A percentile compares a stretch with the other conserved stretches of the same genome.
These are phyloP conservation scores for Phyllosticta ampelicida DNA, from an alignment of 2,329 filamentous ascomycete species.

Conservation along the genomic window DNA sequence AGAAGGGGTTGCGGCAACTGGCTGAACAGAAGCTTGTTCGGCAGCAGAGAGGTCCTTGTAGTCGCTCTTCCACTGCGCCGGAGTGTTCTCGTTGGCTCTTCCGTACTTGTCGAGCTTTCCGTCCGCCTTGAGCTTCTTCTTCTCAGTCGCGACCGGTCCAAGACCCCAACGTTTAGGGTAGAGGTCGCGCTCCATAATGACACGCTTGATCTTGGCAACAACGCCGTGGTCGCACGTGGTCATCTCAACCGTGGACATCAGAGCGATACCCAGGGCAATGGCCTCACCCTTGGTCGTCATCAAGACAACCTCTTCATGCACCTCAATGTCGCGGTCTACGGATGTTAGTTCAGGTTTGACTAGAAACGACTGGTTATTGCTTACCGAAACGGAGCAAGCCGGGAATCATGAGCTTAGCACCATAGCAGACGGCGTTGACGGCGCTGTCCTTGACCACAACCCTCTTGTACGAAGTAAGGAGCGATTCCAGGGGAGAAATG, in stretches of 20 bases:
- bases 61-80: constrained; percentile 79
- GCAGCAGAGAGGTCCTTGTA: constrained; percentile 66
- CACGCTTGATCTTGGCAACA: constrained; percentile 97
- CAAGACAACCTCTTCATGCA: constrained; percentile 90
- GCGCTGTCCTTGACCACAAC: constrained; percentile 95
- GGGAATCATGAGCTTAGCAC: constrained; percentile 97
- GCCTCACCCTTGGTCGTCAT: constrained; percentile 99
- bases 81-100: constrained; percentile 82
- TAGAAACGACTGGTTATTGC: constrained; percentile 20
- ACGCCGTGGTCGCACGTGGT: constrained; percentile 95
- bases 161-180: constrained; percentile 96
- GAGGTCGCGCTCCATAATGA: constrained; percentile 98
- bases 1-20: constrained; percentile 23
- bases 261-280: constrained; percentile 88
- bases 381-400: constrained; percentile 83
- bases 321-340: constrained; percentile 75
- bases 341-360: constrained; percentile 13
- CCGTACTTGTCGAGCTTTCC: constrained; percentile 98
- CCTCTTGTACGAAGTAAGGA: constrained; percentile 88
- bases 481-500: constrained; percentile 84
- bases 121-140: constrained; percentile 99
- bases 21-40: constrained; percentile 14
- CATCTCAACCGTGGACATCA: constrained; percentile 97
- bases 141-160: constrained; percentile 84
- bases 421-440: constrained; percentile 96